Evolutionary conservation across 2,329 filamentous ascomycete species (phyloP), one percentile per base, ranked within the genome.

Genomic region (Diaporthe sp.): DNA sequence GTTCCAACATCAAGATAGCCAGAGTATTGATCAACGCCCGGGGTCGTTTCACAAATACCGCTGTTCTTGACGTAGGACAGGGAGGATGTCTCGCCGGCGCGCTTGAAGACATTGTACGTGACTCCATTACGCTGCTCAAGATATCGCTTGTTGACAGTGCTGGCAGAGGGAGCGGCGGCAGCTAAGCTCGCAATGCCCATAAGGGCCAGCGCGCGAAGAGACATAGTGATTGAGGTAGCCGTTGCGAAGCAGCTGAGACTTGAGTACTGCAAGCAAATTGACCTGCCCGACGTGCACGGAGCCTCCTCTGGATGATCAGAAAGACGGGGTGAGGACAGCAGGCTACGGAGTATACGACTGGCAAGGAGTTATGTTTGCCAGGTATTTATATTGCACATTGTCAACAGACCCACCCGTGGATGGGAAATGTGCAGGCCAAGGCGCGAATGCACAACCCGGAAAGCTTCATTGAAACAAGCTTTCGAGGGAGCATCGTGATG

Each of bases 21-120:
- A 5, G 86, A 88, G 77, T 87, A 87, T 75, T 87, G 86, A 40
- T 86, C 88, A 2, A 89, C 87, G 1, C 86, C 85, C 0, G 83
- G 82, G 0, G 86, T 89, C 0, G 86, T 88, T 80, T 89, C 87
- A 77, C 87, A 89, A 72, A 88, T 83, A 58, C 87, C 83, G 0
- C 87, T 88, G 77, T 89, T 88, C 33, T 84, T 85, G 35, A 89
- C 87, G 73, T 85, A 88, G 30, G 86, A 83, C 58, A 89, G 77
- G 35, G 80, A 85, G 1, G 85, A 82, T 54, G 82, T 83, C 1
- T 86, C 87, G 1, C 83, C 83, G n/a, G 83, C 83, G 78, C 89
- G 86, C 75, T 88, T 83, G 74, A 87, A 88, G 47, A 88, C 82
- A 22, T 83, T 86, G 77, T 86, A 86, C 5, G 82, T 84, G 38